These are phyloP conservation scores for Ramaria sp. DNA, from an alignment of 768 basidiomycete species.

Conservation along the genomic window DNA sequence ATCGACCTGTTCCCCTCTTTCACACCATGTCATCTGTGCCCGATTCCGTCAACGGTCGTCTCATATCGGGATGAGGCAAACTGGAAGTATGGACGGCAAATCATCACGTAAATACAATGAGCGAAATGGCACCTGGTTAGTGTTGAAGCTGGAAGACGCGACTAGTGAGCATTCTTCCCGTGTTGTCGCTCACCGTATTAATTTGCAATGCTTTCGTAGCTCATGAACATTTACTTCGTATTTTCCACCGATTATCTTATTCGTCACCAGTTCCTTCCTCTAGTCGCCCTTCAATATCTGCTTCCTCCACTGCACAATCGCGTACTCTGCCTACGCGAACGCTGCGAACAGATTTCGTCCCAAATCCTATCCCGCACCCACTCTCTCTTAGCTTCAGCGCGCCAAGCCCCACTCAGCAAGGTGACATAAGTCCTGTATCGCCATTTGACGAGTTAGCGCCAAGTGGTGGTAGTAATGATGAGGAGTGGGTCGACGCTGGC, in stretches of 20 bases:
- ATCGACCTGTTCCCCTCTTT: background rate
- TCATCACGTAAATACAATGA: background rate
- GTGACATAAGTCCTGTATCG: background rate
- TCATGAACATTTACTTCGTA: conserved; percentile 6
- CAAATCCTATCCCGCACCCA: conserved; percentile 7
- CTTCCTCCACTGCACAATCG: background rate
- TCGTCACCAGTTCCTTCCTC: background rate
- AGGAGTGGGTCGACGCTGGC: background rate
- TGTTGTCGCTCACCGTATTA: background rate
- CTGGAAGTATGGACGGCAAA: background rate
- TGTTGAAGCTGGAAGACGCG: background rate
- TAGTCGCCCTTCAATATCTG: background rate
- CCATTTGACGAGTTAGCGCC: background rate
- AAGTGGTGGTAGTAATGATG: background rate
- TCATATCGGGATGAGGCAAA: too few species aligned
- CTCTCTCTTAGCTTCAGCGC: conserved; percentile 1
- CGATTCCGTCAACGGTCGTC: background rate
- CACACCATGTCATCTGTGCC: background rate
- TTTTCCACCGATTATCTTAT: conserved; percentile 3
- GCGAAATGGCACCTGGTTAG: background rate
- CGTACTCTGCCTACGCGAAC: background rate
- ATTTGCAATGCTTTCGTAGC: background rate
- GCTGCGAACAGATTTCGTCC: conserved; percentile 6
- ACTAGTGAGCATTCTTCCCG: background rate
- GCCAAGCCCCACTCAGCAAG: background rate